phyloP scores from a whole-genome alignment of 495 filamentous ascomycete genomes.

The Aspergillus mulundensis region DNA sequence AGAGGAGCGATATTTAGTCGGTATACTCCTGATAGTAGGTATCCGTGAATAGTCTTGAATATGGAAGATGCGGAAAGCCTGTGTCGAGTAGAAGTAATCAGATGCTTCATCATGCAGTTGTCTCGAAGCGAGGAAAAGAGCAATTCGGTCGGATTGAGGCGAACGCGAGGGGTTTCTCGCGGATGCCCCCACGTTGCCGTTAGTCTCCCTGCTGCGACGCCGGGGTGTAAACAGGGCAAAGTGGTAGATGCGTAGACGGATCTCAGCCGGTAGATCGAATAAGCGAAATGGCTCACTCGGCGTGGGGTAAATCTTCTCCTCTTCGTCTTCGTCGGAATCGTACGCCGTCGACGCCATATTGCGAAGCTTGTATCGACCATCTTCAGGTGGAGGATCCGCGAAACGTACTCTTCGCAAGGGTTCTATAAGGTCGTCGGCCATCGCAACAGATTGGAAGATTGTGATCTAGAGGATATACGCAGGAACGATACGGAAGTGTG shows the following conservation, averaged over 20 bases:
- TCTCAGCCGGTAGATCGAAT: constrained; percentile 71
- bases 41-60: constrained; percentile 66
- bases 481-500: constrained; percentile 13
- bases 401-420: constrained; percentile 20
- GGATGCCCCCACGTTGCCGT: constrained; percentile 65
- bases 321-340: constrained; percentile 16
- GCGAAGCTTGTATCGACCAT: neutral
- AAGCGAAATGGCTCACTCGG: constrained; percentile 57
- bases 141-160: constrained; percentile 45
- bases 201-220: constrained; percentile 22
- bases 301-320: constrained; percentile 10
- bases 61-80: constrained; percentile 75
- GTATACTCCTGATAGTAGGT: constrained; percentile 39
- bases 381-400: constrained; percentile 1
- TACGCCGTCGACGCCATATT: constrained; percentile 12
- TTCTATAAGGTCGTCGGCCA: constrained; percentile 18
- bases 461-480: constrained; percentile 11
- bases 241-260: constrained; percentile 68
- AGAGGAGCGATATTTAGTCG: constrained; percentile 57
- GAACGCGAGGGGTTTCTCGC: constrained; percentile 59
- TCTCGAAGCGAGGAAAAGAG: constrained; percentile 58
- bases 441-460: constrained; percentile 4
- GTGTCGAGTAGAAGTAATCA: constrained; percentile 68
- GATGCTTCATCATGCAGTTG: constrained; percentile 69
- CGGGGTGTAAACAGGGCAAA: constrained; percentile 52